Conservation (phyloP, 352 stramenopile genomes). For the Pythium rishiriense region DNA sequence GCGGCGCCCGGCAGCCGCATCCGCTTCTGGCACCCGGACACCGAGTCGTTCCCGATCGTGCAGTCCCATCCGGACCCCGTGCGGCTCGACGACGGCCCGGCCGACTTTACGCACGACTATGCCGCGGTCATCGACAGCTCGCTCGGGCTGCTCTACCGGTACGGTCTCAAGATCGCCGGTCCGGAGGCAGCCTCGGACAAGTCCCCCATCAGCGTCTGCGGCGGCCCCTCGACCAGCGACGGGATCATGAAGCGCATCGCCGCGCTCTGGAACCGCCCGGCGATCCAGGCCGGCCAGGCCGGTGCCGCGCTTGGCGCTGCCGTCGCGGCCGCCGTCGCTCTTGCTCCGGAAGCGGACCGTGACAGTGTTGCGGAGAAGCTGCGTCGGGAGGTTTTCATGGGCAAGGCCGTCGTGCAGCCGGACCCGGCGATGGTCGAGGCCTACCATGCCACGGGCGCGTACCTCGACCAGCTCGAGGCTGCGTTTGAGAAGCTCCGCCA, state of each 20-base stretch:
- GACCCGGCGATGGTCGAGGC: background rate
- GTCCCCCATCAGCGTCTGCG: constrained; percentile 2
- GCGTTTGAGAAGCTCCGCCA: background rate
- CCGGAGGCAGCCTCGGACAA: background rate
- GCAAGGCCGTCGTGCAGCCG: background rate
- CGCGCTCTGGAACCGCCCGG: constrained; percentile 4
- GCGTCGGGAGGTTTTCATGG: background rate
- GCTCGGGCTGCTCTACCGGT: constrained; percentile 1
- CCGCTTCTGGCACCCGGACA: constrained; percentile 5
- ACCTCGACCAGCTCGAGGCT: constrained; percentile 7
- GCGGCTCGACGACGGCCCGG: constrained; percentile 1
- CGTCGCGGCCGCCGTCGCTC: background rate
- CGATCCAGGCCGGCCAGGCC: constrained; percentile 3
- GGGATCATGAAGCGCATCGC: constrained; percentile 6
- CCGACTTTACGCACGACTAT: constrained; percentile 6
- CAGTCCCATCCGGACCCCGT: background rate
- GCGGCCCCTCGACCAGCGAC: background rate
- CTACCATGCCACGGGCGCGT: background rate
- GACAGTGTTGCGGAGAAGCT: background rate
- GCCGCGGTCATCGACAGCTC: constrained; percentile 4
- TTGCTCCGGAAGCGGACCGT: background rate
- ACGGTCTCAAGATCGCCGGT: constrained; percentile 3
- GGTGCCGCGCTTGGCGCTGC: background rate
- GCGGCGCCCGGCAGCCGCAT: background rate
- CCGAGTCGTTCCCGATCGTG: constrained; percentile 5